Evolutionary conservation across 2,329 filamentous ascomycete species (phyloP), one percentile per base, ranked within the genome.

Genomic region (Berkeleyomyces rouxiae): DNA sequence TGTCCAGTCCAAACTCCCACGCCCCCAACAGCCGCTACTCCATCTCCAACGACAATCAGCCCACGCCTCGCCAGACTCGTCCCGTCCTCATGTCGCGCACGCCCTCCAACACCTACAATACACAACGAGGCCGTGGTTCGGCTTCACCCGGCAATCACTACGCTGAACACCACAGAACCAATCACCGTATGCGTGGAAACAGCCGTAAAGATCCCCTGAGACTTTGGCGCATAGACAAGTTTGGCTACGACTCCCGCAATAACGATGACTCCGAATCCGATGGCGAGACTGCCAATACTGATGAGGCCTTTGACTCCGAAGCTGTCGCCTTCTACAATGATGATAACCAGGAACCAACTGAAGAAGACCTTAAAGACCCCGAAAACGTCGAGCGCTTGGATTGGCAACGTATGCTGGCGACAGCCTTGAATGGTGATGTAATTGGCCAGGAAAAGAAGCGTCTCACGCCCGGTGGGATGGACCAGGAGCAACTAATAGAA

Each of bases 381-480:
- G 84, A 85, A 66, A 96, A 91, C 70, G 82, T 91, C 65, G 93
- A 97, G 73, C 81, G 92, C 53, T 78, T 99, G 33, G 93, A 99
- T 74, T 99, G 93, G 93, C 91, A 99, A 74, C 90, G 90, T 2
- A 99, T 99, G 93, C 76, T 99, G 63, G 89, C 92, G 65, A 95
- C 92, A 11, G 93, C 99, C 3, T 76, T 99, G 67, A 96, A 91
- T 0, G 93, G 93, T 67, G 93, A 99, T 72, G 93, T 99, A 7
- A 92, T 99, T 64, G 89, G 90, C 69, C 93, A 99, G 73, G 93
- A 99, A 75, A 99, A 99, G 79, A 95, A 96, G 73, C 84, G 93
- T 53, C 74, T 99, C 69, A 93, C 95, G 67, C 91, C 90, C 55
- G 78, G 79, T 10, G 83, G 85, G 61, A 78, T 79, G 67, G 76